Conservation (phyloP, 352 stramenopile genomes). For the Pythium brassicae region DNA sequence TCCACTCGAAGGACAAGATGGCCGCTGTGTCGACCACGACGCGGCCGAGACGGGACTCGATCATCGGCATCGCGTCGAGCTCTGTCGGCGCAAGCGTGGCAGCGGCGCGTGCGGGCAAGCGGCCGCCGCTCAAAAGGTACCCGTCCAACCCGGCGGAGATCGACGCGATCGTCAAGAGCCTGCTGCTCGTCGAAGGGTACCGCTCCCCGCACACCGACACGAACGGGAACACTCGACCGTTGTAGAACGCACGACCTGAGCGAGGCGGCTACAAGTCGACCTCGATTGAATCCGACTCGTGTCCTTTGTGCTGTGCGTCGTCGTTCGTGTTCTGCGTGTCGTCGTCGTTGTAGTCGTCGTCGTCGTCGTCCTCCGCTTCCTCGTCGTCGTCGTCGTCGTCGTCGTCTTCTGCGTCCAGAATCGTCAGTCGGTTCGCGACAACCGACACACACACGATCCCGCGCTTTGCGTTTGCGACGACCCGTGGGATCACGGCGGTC, state of each 20-base stretch:
- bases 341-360: constrained; percentile 7
- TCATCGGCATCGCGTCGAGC: constrained; percentile 7
- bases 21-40: neutral
- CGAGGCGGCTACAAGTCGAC: constrained; percentile 16
- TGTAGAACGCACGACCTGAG: constrained; percentile 1
- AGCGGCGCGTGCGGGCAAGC: neutral
- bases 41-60: constrained; percentile 6
- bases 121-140: constrained; percentile 18
- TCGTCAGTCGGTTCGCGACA: constrained; percentile 25
- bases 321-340: constrained; percentile 3
- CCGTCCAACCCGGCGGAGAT: constrained; percentile 34
- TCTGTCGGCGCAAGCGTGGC: neutral
- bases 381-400: constrained; percentile 32
- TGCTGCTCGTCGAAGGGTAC: constrained; percentile 54
- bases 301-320: neutral
- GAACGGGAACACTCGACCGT: neutral
- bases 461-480: constrained; percentile 45
- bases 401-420: constrained; percentile 63
- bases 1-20: neutral
- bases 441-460: constrained; percentile 47
- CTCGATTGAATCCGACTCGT: constrained; percentile 25
- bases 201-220: constrained; percentile 13
- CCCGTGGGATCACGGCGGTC: constrained; percentile 11
- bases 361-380: constrained; percentile 3
- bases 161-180: constrained; percentile 40